Evolutionary conservation across 129 eudicot species (phyloP).

Genomic region (Pulicaria dysenterica): DNA sequence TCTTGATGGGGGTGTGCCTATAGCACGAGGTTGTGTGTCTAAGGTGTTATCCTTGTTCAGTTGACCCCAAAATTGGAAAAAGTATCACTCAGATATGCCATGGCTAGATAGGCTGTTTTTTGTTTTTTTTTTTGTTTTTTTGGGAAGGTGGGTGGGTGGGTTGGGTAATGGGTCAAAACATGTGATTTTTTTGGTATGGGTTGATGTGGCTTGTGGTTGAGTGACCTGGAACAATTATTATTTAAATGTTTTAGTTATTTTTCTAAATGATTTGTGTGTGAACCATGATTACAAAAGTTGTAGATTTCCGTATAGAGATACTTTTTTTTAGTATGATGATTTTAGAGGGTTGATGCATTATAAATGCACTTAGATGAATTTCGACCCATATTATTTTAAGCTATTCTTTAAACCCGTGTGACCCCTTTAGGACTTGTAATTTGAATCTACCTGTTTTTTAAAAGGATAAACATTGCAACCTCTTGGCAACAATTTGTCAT

Average conservation of each 20-base stretch:
- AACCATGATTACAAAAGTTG: not conserved
- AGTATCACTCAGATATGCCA: not conserved
- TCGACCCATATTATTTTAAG: not conserved
- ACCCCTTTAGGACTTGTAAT: not conserved
- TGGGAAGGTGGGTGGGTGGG: not conserved
- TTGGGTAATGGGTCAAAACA: not conserved
- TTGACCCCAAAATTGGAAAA: slow-evolving; percentile 1
- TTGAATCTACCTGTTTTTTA: not conserved
- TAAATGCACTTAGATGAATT: not conserved
- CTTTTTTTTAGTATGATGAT: not conserved
- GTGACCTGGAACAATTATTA: not conserved
- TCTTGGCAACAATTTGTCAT: not conserved
- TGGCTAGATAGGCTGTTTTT: not conserved
- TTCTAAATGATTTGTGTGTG: not conserved
- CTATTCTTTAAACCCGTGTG: not conserved
- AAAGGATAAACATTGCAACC: not conserved
- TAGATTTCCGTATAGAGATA: not conserved
- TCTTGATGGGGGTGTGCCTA: slow-evolving; percentile 10
- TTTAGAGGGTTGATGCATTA: not conserved
- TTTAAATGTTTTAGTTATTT: not conserved
- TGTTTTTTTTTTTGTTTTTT: too few species aligned
- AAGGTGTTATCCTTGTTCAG: not conserved
- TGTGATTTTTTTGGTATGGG: not conserved
- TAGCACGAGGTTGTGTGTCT: not conserved
- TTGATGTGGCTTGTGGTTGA: not conserved